A percentile compares a stretch with the other conserved stretches of the same genome.
These are phyloP conservation scores for Botryotinia narcissicola DNA, from an alignment of 2,329 filamentous ascomycete genomes.

Conservation along the genomic window DNA sequence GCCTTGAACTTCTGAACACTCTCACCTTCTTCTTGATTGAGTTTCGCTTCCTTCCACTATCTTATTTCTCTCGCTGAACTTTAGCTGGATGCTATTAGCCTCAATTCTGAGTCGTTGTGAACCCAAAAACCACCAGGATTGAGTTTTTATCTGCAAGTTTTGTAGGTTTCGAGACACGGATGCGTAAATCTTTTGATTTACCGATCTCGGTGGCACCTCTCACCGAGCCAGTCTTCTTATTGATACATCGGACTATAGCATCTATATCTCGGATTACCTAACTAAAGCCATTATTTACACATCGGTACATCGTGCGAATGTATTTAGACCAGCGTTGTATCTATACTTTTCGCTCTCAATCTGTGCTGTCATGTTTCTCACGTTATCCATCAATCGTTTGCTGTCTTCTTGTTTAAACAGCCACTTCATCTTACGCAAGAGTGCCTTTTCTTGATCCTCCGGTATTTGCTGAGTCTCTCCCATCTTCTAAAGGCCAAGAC, in stretches of 20 bases:
- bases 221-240: neutral
- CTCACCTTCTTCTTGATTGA: neutral
- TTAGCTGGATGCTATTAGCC: neutral
- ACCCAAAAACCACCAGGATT: neutral
- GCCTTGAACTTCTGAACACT: neutral
- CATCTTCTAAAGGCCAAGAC: neutral
- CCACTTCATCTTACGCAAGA: neutral
- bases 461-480: neutral
- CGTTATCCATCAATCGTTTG: neutral
- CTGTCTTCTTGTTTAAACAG: neutral
- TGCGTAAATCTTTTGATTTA: neutral
- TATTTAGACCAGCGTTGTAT: neutral
- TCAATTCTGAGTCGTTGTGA: too few relatives aligned
- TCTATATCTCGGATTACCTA: neutral
- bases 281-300: neutral
- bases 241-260: neutral
- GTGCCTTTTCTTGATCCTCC: neutral
- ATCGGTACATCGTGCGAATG: fast-evolving
- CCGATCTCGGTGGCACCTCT: neutral
- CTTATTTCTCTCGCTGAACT: neutral
- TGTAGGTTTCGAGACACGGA: neutral
- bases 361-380: neutral
- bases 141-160: neutral
- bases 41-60: neutral
- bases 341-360: neutral